phyloP scores from a whole-genome alignment of 2,329 filamentous ascomycete species.

The Epichloe scottii region DNA sequence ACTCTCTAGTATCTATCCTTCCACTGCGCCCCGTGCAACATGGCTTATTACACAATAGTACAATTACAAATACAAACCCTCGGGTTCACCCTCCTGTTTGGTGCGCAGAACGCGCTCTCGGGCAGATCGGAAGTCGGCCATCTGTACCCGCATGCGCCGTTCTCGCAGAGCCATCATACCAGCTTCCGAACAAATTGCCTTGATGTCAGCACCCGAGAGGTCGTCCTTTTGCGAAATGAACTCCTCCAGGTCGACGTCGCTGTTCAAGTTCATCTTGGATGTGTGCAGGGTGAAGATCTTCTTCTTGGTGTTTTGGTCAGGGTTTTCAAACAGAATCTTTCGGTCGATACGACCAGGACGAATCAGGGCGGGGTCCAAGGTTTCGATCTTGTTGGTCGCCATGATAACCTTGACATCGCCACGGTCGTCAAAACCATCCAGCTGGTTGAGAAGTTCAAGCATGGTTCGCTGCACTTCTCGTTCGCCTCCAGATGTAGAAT shows the following conservation, averaged over 20 bases:
- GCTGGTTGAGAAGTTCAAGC: conserved; percentile 94
- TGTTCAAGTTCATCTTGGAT: conserved; percentile 92
- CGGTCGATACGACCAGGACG: conserved; percentile 95
- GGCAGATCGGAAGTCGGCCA: conserved; percentile 92
- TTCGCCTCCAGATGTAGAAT: conserved; percentile 92
- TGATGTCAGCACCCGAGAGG: conserved; percentile 92
- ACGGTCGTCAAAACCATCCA: conserved; percentile 96
- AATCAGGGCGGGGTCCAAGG: conserved; percentile 88
- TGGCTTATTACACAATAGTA: conserved; percentile 9
- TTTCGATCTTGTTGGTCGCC: conserved; percentile 99
- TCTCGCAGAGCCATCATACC: conserved; percentile 89
- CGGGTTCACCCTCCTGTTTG: conserved; percentile 96
- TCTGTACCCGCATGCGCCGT: conserved; percentile 94
- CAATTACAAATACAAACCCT: conserved; percentile 90
- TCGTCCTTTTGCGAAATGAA: conserved; percentile 99
- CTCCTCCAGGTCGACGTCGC: conserved; percentile 96
- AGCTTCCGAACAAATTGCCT: conserved; percentile 96
- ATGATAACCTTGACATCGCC: conserved; percentile 99
- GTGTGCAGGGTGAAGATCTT: conserved; percentile 99
- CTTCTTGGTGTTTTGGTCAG: conserved; percentile 75
- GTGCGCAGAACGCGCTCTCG: conserved; percentile 93
- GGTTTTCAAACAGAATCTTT: conserved; percentile 71
- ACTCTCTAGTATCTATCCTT: neutral
- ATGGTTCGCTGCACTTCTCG: conserved; percentile 97
- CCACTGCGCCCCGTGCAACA: neutral